phyloP scores from a whole-genome alignment of 345 rosid species.

The Geranium brycei region DNA sequence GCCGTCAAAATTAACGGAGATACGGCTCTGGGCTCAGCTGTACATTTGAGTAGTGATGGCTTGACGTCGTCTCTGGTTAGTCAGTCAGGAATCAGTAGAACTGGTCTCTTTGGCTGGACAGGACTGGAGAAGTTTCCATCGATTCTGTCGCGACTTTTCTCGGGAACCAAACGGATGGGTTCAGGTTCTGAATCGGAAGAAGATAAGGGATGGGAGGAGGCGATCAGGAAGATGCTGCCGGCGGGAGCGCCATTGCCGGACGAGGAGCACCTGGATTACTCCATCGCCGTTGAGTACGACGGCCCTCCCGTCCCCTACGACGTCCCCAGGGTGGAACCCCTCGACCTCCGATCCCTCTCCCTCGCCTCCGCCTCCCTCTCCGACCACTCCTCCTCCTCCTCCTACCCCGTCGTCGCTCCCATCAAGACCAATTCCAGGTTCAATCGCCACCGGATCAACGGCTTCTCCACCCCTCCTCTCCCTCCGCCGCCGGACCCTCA shows the following conservation, averaged over 20 bases:
- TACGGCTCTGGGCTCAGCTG: too few species aligned
- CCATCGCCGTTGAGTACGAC: constrained; percentile 43
- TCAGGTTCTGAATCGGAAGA: constrained; percentile 3
- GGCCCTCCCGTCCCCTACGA: constrained; percentile 43
- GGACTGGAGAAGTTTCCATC: too few species aligned
- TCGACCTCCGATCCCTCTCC: constrained; percentile 14
- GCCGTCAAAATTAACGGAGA: too few species aligned
- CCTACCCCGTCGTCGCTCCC: too few species aligned
- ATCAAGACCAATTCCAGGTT: constrained; percentile 14
- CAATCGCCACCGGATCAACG: constrained; percentile 12
- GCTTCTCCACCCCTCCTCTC: not conserved
- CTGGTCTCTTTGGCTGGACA: too few species aligned
- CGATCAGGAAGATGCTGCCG: constrained; percentile 26
- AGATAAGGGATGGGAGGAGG: constrained; percentile 21
- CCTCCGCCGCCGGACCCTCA: too few species aligned
- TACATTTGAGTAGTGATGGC: too few species aligned
- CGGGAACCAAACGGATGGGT: too few species aligned
- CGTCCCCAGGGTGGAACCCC: constrained; percentile 39
- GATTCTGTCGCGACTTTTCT: too few species aligned
- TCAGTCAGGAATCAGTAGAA: too few species aligned
- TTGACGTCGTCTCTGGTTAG: too few species aligned
- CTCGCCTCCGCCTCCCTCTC: constrained; percentile 21
- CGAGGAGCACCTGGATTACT: constrained; percentile 42
- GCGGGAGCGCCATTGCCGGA: constrained; percentile 30
- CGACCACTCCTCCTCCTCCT: constrained; percentile 10